Percentiles rank a stretch among this genome's conserved stretches.
phyloP scores from a whole-genome alignment of 768 basidiomycete genomes.

The Coprinellus aureogranulatus region DNA sequence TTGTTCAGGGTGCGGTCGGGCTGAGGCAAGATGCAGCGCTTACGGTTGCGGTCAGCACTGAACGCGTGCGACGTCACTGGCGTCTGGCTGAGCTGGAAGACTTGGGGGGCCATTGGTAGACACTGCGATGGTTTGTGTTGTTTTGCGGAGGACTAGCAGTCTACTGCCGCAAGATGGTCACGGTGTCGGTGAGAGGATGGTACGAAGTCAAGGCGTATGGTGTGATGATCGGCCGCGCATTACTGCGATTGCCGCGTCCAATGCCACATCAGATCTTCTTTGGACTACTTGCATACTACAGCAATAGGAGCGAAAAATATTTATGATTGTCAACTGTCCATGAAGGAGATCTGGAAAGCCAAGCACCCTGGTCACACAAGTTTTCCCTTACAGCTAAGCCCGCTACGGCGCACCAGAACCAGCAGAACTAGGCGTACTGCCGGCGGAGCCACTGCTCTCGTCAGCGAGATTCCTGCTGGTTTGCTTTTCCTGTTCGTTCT shows the following conservation, averaged over 20 bases:
- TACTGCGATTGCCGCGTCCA: too few species aligned
- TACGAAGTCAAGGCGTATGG: background rate
- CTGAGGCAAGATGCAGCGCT: conserved; percentile 28
- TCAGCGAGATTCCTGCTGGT: conserved; percentile 11
- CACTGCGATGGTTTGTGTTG: background rate
- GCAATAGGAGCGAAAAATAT: too few species aligned
- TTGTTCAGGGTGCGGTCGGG: background rate
- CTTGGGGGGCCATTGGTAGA: conserved; percentile 59
- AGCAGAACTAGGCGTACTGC: too few species aligned
- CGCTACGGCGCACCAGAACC: too few species aligned
- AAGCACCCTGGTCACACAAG: too few species aligned
- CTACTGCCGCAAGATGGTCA: conserved; percentile 68
- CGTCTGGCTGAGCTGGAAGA: conserved; percentile 72
- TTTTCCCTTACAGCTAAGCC: too few species aligned
- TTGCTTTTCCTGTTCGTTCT: conserved; percentile 27
- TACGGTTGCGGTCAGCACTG: conserved; percentile 83
- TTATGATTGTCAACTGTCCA: too few species aligned
- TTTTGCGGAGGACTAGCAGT: conserved; percentile 77
- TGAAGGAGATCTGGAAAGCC: too few species aligned
- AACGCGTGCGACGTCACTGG: conserved; percentile 91
- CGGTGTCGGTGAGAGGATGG: conserved; percentile 9
- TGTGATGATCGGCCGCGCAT: too few species aligned
- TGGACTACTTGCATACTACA: too few species aligned
- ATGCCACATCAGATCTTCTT: too few species aligned
- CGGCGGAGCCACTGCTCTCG: too few species aligned